Evolutionary conservation across 176 grass and related monocot genomes (phyloP).

Genomic region (Rhynchospora tenuis): DNA sequence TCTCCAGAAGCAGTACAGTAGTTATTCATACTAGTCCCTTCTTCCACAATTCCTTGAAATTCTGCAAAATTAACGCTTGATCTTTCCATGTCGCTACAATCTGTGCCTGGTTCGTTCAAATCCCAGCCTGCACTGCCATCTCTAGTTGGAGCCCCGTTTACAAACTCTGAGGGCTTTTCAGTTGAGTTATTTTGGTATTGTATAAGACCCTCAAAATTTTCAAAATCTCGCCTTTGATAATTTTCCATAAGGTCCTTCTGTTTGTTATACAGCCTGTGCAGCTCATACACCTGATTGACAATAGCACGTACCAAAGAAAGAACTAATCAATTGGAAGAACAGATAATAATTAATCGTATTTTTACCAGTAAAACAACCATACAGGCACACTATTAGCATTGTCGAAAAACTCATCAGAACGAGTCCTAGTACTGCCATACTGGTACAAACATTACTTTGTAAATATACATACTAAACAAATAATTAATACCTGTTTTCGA

Average conservation of each 20-base stretch:
- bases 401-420: neutral
- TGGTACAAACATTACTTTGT: neutral
- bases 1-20: neutral
- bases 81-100: constrained; percentile 9
- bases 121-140: neutral
- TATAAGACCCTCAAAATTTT: neutral
- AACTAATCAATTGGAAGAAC: constrained; percentile 19
- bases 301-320: constrained; percentile 15
- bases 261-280: constrained; percentile 71
- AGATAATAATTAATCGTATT: neutral
- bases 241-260: constrained; percentile 69
- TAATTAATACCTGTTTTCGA: constrained; percentile 51
- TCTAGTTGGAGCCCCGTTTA: neutral
- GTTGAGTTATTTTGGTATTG: neutral
- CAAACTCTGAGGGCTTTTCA: constrained; percentile 1
- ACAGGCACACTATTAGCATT: neutral
- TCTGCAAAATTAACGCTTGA: neutral
- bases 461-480: neutral
- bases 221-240: constrained; percentile 30
- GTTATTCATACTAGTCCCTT: constrained; percentile 19
- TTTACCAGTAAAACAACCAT: neutral
- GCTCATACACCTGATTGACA: constrained; percentile 56
- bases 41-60: constrained; percentile 9
- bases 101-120: constrained; percentile 3
- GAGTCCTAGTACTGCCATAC: neutral